phyloP scores from a whole-genome alignment of 1,139 yeast species.

The Maudiozyma humilis region DNA sequence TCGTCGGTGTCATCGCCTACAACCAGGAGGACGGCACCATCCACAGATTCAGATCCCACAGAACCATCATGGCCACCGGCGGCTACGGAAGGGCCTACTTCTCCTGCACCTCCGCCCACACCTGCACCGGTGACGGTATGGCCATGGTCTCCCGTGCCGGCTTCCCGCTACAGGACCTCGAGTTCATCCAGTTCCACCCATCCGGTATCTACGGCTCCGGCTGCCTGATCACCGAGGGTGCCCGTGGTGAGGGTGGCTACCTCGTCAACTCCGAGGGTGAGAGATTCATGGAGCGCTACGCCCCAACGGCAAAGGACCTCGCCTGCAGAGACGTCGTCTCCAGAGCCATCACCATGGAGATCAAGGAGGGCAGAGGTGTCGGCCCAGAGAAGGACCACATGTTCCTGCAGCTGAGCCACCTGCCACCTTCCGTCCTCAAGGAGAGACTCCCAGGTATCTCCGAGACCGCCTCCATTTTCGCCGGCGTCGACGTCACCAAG shows the following conservation, averaged over 20 bases:
- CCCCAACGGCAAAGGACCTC: slow-evolving; percentile 96
- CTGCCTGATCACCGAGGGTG: slow-evolving; percentile 97
- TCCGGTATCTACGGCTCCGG: slow-evolving; percentile 99
- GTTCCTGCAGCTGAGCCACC: slow-evolving; percentile 86
- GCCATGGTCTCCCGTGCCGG: slow-evolving; percentile 99
- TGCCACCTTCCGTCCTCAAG: slow-evolving; percentile 84
- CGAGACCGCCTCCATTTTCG: slow-evolving; percentile 95
- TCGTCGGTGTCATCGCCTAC: slow-evolving; percentile 95
- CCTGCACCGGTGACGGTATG: slow-evolving; percentile 98
- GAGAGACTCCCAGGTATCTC: slow-evolving; percentile 99
- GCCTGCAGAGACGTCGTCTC: slow-evolving; percentile 98
- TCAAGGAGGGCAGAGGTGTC: slow-evolving; percentile 98
- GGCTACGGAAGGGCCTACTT: slow-evolving; percentile 98
- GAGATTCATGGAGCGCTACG: slow-evolving; percentile 98
- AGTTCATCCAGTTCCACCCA: slow-evolving; percentile 98
- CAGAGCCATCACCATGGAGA: slow-evolving; percentile 96
- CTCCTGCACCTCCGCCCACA: slow-evolving; percentile 98
- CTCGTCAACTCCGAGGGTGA: slow-evolving; percentile 95
- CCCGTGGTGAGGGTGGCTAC: slow-evolving; percentile 99
- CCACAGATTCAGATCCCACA: slow-evolving; percentile 95
- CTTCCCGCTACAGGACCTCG: slow-evolving; percentile 93
- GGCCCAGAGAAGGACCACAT: slow-evolving; percentile 95
- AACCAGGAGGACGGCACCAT: slow-evolving; percentile 98
- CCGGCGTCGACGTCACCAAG: slow-evolving; percentile 98
- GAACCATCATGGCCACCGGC: slow-evolving; percentile 95